phyloP scores from a whole-genome alignment of 108 stramenopile genomes.

The Chaetoceros muelleri region DNA sequence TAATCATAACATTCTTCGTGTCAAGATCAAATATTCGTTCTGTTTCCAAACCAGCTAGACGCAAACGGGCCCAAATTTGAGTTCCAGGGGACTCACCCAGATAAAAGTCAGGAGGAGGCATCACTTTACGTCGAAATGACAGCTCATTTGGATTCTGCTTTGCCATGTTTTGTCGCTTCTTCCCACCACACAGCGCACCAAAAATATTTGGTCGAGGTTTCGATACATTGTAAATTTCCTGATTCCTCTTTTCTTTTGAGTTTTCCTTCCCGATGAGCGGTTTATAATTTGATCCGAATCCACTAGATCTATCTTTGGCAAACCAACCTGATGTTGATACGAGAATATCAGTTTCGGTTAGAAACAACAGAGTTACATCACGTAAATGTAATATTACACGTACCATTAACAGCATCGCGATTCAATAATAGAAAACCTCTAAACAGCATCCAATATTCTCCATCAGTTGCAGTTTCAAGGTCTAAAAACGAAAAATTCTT shows the following conservation, averaged over 20 bases:
- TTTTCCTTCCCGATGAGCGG: constrained; percentile 1
- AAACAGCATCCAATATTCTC: constrained; percentile 84
- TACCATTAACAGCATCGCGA: constrained; percentile 42
- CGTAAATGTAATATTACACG: not conserved
- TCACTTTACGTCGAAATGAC: not conserved
- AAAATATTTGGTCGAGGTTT: no score
- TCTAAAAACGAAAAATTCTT: constrained; percentile 36
- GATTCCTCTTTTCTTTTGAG: constrained; percentile 1
- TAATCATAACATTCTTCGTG: constrained; percentile 74
- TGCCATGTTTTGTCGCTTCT: no score
- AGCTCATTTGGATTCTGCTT: constrained; percentile 12
- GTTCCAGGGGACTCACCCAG: constrained; percentile 81
- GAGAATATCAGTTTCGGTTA: no score
- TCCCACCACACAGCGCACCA: no score
- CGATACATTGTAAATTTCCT: no score
- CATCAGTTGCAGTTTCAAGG: constrained; percentile 80
- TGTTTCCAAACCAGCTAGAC: constrained; percentile 82
- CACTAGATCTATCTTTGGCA: constrained; percentile 57
- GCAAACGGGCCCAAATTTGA: constrained; percentile 83
- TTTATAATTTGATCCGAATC: constrained; percentile 47
- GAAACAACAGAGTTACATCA: no score
- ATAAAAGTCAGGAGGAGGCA: constrained; percentile 81
- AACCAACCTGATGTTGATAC: constrained; percentile 61
- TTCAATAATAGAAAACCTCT: constrained; percentile 77
- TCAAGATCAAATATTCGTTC: constrained; percentile 65